Percentiles rank a stretch among this genome's conserved stretches.
These are phyloP conservation scores for Pythium pyrilobum DNA, from an alignment of 352 stramenopile species.

Conservation along the genomic window DNA sequence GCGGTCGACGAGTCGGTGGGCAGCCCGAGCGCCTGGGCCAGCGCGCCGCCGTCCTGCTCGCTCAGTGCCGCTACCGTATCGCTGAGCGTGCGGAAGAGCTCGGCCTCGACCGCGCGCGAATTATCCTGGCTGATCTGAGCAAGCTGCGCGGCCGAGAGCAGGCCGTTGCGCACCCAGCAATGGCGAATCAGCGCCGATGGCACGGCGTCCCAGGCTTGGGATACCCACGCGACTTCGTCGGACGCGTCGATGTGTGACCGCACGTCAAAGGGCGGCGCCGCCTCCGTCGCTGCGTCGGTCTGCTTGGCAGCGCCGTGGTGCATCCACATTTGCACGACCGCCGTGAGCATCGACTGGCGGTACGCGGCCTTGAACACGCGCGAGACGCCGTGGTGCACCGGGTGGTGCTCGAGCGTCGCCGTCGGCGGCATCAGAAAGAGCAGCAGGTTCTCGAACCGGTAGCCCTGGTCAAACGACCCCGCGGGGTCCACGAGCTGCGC, in stretches of 20 bases:
- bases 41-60: slow-evolving; percentile 5
- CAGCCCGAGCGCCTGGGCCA: slow-evolving; percentile 13
- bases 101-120: slow-evolving; percentile 16
- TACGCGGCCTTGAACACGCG: slow-evolving; percentile 57
- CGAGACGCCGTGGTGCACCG: slow-evolving; percentile 53
- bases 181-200: slow-evolving; percentile 20
- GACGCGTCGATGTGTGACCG: neutral
- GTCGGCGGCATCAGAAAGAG: slow-evolving; percentile 57
- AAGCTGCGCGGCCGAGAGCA: slow-evolving; percentile 16
- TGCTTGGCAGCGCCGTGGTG: slow-evolving; percentile 7
- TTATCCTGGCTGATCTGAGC: slow-evolving; percentile 23
- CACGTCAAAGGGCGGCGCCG: slow-evolving; percentile 7
- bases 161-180: slow-evolving; percentile 21
- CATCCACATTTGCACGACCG: slow-evolving; percentile 29
- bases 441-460: slow-evolving; percentile 59
- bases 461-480: slow-evolving; percentile 53
- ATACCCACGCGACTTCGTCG: slow-evolving; percentile 8
- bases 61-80: slow-evolving; percentile 3
- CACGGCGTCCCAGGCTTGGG: slow-evolving; percentile 15
- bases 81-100: slow-evolving; percentile 16
- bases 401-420: slow-evolving; percentile 31
- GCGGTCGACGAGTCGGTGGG: neutral
- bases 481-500: slow-evolving; percentile 51
- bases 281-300: neutral
- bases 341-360: slow-evolving; percentile 49